Evolutionary conservation across 2,329 filamentous ascomycete species (phyloP).

Genomic region (Penicillium sp.): DNA sequence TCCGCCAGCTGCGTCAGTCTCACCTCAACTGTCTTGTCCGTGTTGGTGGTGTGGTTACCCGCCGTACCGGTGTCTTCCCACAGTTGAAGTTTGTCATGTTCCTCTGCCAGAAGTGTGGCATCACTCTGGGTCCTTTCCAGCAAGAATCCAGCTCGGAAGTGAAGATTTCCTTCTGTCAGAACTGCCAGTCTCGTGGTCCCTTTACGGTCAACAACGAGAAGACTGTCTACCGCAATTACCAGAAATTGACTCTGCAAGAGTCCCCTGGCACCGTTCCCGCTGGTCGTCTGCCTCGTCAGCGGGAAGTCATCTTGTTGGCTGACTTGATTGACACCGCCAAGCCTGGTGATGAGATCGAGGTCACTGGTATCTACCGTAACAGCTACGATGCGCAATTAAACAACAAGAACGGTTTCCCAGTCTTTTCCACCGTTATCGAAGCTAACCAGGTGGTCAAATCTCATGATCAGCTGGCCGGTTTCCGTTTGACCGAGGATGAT

Average conservation of each 20-base stretch:
- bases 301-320: slow-evolving; percentile 94
- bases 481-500: slow-evolving; percentile 91
- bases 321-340: slow-evolving; percentile 96
- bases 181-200: slow-evolving; percentile 90
- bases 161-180: slow-evolving; percentile 93
- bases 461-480: slow-evolving; percentile 95
- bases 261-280: slow-evolving; percentile 96
- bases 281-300: slow-evolving; percentile 85
- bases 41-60: slow-evolving; percentile 92
- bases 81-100: slow-evolving; percentile 99
- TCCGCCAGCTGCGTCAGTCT: slow-evolving; percentile 89
- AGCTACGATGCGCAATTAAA: slow-evolving; percentile 98
- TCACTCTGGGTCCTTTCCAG: slow-evolving; percentile 91
- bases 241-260: slow-evolving; percentile 95
- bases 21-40: slow-evolving; percentile 95
- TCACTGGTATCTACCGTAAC: slow-evolving; percentile 96
- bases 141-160: slow-evolving; percentile 97
- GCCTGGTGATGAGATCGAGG: slow-evolving; percentile 94
- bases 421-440: slow-evolving; percentile 96
- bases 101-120: slow-evolving; percentile 88
- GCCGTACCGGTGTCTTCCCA: slow-evolving; percentile 91
- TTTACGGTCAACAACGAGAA: slow-evolving; percentile 97
- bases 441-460: slow-evolving; percentile 97
- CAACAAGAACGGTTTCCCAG: slow-evolving; percentile 97
- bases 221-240: slow-evolving; percentile 97